phyloP scores from a whole-genome alignment of 75 land plant genomes.

The Sequoiadendron giganteum region DNA sequence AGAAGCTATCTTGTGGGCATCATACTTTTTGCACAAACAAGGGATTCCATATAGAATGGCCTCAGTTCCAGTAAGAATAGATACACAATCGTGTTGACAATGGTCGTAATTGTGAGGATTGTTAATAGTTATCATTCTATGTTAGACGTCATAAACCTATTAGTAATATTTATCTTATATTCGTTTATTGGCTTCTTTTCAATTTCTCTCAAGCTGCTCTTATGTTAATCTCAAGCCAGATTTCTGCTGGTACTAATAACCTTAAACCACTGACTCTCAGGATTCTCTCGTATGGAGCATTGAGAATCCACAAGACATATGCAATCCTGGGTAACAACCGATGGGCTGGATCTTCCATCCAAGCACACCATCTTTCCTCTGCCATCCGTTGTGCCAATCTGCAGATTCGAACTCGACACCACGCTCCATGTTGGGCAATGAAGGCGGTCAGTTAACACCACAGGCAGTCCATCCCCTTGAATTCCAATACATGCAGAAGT shows the following conservation, averaged over 20 bases:
- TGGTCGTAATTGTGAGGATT: too few relatives aligned
- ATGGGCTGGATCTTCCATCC: not conserved
- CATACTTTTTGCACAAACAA: too few relatives aligned
- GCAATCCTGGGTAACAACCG: not conserved
- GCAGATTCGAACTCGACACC: constrained; percentile 1
- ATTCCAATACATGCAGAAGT: not conserved
- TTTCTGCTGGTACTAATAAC: constrained; percentile 1
- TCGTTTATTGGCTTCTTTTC: too few relatives aligned
- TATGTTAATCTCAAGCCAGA: not conserved
- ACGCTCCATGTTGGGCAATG: not conserved
- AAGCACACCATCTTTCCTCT: not conserved
- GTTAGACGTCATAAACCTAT: too few relatives aligned
- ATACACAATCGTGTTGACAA: too few relatives aligned
- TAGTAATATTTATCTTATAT: too few relatives aligned
- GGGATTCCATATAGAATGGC: too few relatives aligned
- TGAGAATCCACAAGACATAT: not conserved
- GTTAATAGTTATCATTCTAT: too few relatives aligned
- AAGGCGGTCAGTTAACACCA: not conserved
- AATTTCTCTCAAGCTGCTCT: too few relatives aligned
- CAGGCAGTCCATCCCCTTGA: not conserved
- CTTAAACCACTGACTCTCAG: constrained; percentile 1
- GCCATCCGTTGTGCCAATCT: not conserved
- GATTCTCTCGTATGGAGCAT: not conserved
- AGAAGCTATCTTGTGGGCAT: too few relatives aligned
- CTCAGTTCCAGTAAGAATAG: too few relatives aligned